A percentile compares a stretch with the other conserved stretches of the same genome.
These are phyloP conservation scores for Mycena chlorophos DNA, from an alignment of 768 basidiomycete genomes.

Conservation along the genomic window DNA sequence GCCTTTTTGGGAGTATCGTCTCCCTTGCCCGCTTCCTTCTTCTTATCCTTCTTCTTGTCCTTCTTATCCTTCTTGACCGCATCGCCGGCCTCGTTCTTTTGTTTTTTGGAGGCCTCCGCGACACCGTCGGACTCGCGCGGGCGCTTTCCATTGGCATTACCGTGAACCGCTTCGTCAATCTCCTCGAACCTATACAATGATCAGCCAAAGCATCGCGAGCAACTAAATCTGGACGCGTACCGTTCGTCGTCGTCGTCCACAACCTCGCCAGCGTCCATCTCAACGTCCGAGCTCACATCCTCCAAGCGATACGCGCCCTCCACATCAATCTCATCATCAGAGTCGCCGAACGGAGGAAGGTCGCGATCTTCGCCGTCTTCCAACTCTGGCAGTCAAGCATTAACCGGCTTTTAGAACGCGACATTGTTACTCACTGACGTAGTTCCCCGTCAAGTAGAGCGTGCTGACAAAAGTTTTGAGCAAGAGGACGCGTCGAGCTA, in stretches of 20 bases:
- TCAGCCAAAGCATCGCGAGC: neutral
- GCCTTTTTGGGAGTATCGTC: conserved; percentile 48
- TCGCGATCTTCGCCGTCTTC: conserved; percentile 54
- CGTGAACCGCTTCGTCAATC: conserved; percentile 44
- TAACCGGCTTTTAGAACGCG: conserved; percentile 4
- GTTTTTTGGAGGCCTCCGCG: conserved; percentile 25
- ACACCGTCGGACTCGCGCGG: conserved; percentile 61
- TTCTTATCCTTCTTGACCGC: conserved; percentile 29
- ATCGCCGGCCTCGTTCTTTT: conserved; percentile 24
- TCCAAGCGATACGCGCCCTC: no score
- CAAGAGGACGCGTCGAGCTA: conserved; percentile 13
- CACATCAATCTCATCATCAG: conserved; percentile 60
- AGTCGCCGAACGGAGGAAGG: conserved; percentile 48
- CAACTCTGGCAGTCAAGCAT: neutral
- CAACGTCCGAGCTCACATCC: conserved; percentile 82
- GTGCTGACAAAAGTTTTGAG: conserved; percentile 42
- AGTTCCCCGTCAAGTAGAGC: conserved; percentile 82
- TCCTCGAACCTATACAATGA: conserved; percentile 73
- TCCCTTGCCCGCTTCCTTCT: conserved; percentile 81
- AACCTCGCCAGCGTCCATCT: conserved; percentile 66
- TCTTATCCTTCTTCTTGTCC: conserved; percentile 56
- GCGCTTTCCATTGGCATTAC: conserved; percentile 60
- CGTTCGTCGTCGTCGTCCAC: conserved; percentile 56
- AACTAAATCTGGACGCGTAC: conserved; percentile 33
- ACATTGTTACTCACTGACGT: conserved; percentile 61